A percentile compares a stretch with the other conserved stretches of the same genome.
Evolutionary conservation across 1,284 basidiomycete genomes (phyloP).

Genomic region (Porodaedalea pini): DNA sequence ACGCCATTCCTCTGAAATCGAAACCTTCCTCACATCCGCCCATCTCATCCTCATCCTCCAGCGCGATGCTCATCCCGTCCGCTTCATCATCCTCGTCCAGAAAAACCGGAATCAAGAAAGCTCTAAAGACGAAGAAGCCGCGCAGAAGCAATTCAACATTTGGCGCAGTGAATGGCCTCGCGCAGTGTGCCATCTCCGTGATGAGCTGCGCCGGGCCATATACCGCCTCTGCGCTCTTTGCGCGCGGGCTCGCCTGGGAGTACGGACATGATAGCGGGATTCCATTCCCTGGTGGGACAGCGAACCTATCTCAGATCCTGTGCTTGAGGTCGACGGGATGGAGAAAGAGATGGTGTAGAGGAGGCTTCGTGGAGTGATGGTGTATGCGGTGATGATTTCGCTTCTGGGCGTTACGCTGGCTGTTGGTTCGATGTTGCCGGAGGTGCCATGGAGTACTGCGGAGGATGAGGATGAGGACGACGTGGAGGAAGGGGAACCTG

Average conservation of each 20-base stretch:
- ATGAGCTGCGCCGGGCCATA: slow-evolving; percentile 51
- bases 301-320: too few species aligned
- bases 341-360: background rate
- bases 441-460: background rate
- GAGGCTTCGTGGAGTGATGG: background rate
- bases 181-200: slow-evolving; percentile 50
- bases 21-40: background rate
- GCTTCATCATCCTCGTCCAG: slow-evolving; percentile 29
- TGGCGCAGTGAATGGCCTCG: slow-evolving; percentile 38
- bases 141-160: slow-evolving; percentile 25
- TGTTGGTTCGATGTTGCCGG: slow-evolving; percentile 19
- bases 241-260: background rate
- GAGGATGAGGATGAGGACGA: background rate
- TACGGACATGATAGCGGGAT: background rate
- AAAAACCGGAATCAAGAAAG: slow-evolving; percentile 27
- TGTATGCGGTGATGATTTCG: slow-evolving; percentile 16
- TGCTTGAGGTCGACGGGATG: background rate
- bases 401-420: slow-evolving; percentile 25
- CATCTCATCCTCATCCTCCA: slow-evolving; percentile 1
- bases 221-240: slow-evolving; percentile 37
- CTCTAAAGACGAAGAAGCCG: too few species aligned
- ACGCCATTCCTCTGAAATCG: background rate
- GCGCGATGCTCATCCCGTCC: slow-evolving; percentile 5
- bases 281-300: too few species aligned
- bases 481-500: too few species aligned